phyloP scores from a whole-genome alignment of 2,329 filamentous ascomycete genomes.

The Fusarium anguioides region DNA sequence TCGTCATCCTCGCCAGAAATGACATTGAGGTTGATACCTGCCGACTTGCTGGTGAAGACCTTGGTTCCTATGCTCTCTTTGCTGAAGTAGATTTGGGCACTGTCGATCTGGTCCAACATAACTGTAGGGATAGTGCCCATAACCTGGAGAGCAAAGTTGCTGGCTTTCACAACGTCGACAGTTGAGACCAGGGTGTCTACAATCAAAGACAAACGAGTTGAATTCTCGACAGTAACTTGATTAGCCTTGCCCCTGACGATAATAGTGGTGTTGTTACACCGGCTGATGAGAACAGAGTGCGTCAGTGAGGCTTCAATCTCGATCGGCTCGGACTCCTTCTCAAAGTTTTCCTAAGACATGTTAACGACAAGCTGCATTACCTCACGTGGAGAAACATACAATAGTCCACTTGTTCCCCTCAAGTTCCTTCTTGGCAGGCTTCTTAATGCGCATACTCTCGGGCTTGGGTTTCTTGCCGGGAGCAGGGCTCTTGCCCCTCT shows the following conservation, averaged over 20 bases:
- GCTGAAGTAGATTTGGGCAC: slow-evolving; percentile 86
- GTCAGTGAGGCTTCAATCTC: slow-evolving; percentile 84
- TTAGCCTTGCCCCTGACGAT: slow-evolving; percentile 94
- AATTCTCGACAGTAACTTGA: slow-evolving; percentile 96
- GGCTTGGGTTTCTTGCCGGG: slow-evolving; percentile 90
- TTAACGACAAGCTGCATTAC: slow-evolving; percentile 10
- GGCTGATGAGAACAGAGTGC: slow-evolving; percentile 91
- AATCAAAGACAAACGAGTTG: slow-evolving; percentile 82
- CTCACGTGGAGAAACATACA: slow-evolving; percentile 57
- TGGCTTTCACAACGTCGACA: slow-evolving; percentile 94
- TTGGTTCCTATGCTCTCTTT: slow-evolving; percentile 82
- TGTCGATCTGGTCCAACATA: slow-evolving; percentile 92
- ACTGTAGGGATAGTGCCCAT: slow-evolving; percentile 87
- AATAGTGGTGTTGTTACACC: slow-evolving; percentile 90
- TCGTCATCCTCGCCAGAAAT: slow-evolving; percentile 78
- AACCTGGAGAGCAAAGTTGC: slow-evolving; percentile 95
- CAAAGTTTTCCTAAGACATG: slow-evolving; percentile 81
- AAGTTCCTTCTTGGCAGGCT: slow-evolving; percentile 80
- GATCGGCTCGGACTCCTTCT: slow-evolving; percentile 77
- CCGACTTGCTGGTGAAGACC: slow-evolving; percentile 89
- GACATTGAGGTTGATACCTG: slow-evolving; percentile 87
- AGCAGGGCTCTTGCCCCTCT: slow-evolving; percentile 82
- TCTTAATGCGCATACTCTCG: slow-evolving; percentile 85
- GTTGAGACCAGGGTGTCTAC: slow-evolving; percentile 91
- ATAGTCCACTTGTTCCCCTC: slow-evolving; percentile 95